Percentiles rank a stretch among this genome's conserved stretches.
Conservation (phyloP, 768 basidiomycete genomes). For the Tubosaeta sp. region DNA sequence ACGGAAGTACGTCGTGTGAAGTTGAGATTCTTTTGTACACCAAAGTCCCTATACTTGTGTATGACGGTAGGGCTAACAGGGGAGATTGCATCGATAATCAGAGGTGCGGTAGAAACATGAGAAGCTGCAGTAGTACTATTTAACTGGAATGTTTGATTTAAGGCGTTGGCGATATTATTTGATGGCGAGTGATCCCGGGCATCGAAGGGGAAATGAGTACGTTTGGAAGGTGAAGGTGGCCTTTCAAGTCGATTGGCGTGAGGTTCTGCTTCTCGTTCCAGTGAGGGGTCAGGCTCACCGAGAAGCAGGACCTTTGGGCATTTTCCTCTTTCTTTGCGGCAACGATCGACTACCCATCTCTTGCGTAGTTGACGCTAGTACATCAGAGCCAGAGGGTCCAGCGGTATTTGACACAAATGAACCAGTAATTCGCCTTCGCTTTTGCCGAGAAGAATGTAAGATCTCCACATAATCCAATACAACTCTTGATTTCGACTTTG, state of each 20-base stretch:
- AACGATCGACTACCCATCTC: neutral
- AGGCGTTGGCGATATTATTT: constrained; percentile 17
- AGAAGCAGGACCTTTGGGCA: constrained; percentile 22
- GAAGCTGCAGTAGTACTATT: constrained; percentile 16
- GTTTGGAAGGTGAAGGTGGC: constrained; percentile 5
- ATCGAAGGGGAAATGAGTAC: neutral
- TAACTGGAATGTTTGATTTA: constrained; percentile 26
- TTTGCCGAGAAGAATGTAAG: constrained; percentile 9
- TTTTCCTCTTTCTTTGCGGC: constrained; percentile 18
- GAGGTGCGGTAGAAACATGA: constrained; percentile 6
- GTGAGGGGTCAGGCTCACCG: constrained; percentile 30
- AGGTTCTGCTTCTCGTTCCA: constrained; percentile 28
- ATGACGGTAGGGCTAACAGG: constrained; percentile 2
- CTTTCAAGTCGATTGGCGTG: constrained; percentile 24
- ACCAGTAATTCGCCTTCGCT: constrained; percentile 10
- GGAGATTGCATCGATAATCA: neutral
- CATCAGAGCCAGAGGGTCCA: neutral
- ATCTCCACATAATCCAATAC: constrained; percentile 25
- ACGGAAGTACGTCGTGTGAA: constrained; percentile 16
- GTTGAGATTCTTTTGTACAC: constrained; percentile 21
- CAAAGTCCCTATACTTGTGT: constrained; percentile 16
- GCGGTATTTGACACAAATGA: neutral
- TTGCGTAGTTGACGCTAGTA: neutral
- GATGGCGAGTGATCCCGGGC: neutral
- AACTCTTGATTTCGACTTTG: constrained; percentile 10